Conservation (phyloP, 2,329 filamentous ascomycete species). For the Colletotrichum costaricense region DNA sequence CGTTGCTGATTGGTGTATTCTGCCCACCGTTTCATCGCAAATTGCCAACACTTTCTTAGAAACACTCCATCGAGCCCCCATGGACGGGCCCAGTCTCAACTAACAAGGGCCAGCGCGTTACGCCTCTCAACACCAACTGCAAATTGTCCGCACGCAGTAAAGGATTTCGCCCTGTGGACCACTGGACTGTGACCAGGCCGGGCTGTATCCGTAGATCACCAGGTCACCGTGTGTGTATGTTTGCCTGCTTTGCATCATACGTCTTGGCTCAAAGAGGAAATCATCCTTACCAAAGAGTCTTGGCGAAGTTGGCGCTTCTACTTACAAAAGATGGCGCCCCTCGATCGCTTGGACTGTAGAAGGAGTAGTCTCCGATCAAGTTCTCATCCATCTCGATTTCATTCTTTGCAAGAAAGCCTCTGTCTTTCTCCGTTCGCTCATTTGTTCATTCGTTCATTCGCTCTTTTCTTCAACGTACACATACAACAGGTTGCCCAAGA, state of each 20-base stretch:
- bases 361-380: background rate
- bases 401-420: background rate
- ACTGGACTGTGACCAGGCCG: no score
- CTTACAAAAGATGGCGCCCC: conserved; percentile 14
- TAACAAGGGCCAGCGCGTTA: background rate
- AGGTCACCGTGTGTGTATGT: no score
- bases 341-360: background rate
- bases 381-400: background rate
- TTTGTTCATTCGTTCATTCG: conserved; percentile 1
- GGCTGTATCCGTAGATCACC: no score
- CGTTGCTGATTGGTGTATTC: background rate
- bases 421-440: background rate
- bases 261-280: background rate
- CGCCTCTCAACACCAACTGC: background rate
- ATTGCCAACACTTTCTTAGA: conserved; percentile 16
- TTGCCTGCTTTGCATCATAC: background rate
- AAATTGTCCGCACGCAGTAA: no score
- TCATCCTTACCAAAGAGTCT: conserved; percentile 9
- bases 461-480: background rate
- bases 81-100: background rate
- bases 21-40: conserved; percentile 19
- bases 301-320: conserved; percentile 11
- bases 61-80: conserved; percentile 13
- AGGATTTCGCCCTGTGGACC: no score
- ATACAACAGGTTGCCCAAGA: background rate